A percentile compares a stretch with the other conserved stretches of the same genome.
phyloP scores from a whole-genome alignment of 768 basidiomycete species.

The Leccinum imitatum region DNA sequence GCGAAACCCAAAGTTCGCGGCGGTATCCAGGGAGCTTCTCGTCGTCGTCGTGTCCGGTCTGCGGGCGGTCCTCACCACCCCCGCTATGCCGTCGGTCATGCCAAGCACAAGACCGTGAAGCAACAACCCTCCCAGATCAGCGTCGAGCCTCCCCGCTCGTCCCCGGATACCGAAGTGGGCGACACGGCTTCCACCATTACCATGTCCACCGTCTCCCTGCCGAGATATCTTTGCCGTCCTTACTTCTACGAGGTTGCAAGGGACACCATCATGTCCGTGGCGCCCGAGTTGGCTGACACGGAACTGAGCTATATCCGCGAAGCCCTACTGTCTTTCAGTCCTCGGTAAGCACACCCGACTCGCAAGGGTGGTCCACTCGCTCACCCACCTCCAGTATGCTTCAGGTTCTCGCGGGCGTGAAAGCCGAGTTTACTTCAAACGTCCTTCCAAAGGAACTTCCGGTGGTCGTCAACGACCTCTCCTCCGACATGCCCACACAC shows the following conservation, averaged over 20 bases:
- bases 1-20: slow-evolving; percentile 22
- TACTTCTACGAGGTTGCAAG: slow-evolving; percentile 12
- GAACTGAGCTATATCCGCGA: slow-evolving; percentile 27
- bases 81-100: slow-evolving; percentile 38
- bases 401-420: slow-evolving; percentile 30
- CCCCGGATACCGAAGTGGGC: slow-evolving; percentile 2
- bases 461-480: slow-evolving; percentile 29
- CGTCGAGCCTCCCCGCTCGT: slow-evolving; percentile 30
- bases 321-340: slow-evolving; percentile 29
- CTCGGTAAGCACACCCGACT: slow-evolving; percentile 16
- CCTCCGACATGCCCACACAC: slow-evolving; percentile 32
- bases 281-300: slow-evolving; percentile 29
- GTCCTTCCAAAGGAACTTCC: slow-evolving; percentile 32
- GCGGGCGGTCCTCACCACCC: slow-evolving; percentile 30
- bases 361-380: background rate
- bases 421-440: slow-evolving; percentile 17
- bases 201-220: slow-evolving; percentile 17
- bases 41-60: slow-evolving; percentile 41
- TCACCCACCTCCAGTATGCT: slow-evolving; percentile 30
- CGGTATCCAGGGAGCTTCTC: slow-evolving; percentile 35
- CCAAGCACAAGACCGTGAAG: slow-evolving; percentile 35
- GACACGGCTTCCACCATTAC: slow-evolving; percentile 9
- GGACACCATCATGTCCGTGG: slow-evolving; percentile 18
- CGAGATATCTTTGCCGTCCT: slow-evolving; percentile 27
- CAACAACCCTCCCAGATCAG: slow-evolving; percentile 23